Evolutionary conservation across 768 basidiomycete species (phyloP), one percentile per base, ranked within the genome.

Genomic region (Russula abietina): DNA sequence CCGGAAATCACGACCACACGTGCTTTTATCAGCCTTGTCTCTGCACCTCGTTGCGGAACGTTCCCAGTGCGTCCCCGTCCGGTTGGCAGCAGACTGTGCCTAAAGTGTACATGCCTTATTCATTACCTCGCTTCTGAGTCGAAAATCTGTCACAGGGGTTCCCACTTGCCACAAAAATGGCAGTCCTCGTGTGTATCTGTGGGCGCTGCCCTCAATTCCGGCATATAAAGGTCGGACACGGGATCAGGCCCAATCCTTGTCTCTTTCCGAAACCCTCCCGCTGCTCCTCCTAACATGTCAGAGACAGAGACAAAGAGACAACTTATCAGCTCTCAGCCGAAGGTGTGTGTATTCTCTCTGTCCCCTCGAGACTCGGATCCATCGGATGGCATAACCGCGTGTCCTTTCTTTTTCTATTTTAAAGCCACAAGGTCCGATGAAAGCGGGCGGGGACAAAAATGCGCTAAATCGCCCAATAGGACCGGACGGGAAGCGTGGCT

Each of bases 401-500:
- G 43, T 16, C 17, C 7, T 41, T 32, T 32, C 12, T n/a, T 14
- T n/a, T 16, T 16, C 11, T 8, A 3, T 11, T 4, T 16, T 10
- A 1, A 55, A 65, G 62, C 36, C 17, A 6, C 7, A 5, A 16
- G 46, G 32, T 26, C 54, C 39, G 52, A 64, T 65, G 65, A 30
- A 14, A 16, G 16, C 10, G 14, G 45, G 59, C 2, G 60, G 66
- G 16, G 43, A 45, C 57, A 59, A 41, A 19, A 75, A 75, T 59
- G 68, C 66, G 12, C 36, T 60, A 57, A 72, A 72, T 61, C 65
- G 68, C 50, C 70, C 72, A 19, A 52, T 64, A 19, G 67, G 71
- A 49, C 3, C 39, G 7, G 53, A 66, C 12, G 77, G 78, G 22
- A 17, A 66, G 32, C 73, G 80, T 62, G 69, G 67, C 28, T 75